Base-by-base conservation (phyloP, 257 asterid species). In the Solanum pennellii region DNA sequence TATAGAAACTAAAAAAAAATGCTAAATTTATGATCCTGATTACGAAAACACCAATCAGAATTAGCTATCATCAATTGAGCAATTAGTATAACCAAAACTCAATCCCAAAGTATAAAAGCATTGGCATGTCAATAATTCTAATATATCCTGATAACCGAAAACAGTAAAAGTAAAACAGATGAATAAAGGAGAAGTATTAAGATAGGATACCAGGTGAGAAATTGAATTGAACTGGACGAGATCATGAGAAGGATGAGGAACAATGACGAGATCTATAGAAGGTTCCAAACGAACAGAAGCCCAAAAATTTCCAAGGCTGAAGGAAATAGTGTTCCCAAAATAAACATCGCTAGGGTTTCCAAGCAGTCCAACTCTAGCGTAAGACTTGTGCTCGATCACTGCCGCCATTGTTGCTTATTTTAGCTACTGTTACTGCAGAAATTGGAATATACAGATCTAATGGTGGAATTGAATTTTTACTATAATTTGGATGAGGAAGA, bases 191-290 rank as follows among this genome's bases (percentile, higher is more conserved):
- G 16, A n/a, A 44, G 37, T 10, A 37, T 13, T 13, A 6, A 45
- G 82, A 65, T 45, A 88, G 71, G 27, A 73, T 49, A 96, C 99
- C 97, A 95, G 88, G 86, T 96, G 95, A 49, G 93, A 9, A 33
- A 96, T 93, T 12, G 98, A 94, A 42, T 91, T 86, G 88, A 95
- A 96, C 14, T 93, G 96, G 47, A 95, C 95, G 13, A 95, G 94
- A 93, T 96, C 99, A 87, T 93, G 94, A 27, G 86, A 86, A 14
- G 94, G 97, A 77, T 96, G 99, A 87, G 99, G 98, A 35, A 86
- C 88, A 83, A 95, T 95, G 89, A 87, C 31, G 83, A 96, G 90
- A 88, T 92, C 88, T 16, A 85, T 65, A 1, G 98, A 96, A 44
- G 98, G 97, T 87, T 93, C 93, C 84, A 96, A 88, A 42, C 91